Base-by-base conservation (phyloP, 176 grass and related monocot species). In the Thinopyrum elongatum region DNA sequence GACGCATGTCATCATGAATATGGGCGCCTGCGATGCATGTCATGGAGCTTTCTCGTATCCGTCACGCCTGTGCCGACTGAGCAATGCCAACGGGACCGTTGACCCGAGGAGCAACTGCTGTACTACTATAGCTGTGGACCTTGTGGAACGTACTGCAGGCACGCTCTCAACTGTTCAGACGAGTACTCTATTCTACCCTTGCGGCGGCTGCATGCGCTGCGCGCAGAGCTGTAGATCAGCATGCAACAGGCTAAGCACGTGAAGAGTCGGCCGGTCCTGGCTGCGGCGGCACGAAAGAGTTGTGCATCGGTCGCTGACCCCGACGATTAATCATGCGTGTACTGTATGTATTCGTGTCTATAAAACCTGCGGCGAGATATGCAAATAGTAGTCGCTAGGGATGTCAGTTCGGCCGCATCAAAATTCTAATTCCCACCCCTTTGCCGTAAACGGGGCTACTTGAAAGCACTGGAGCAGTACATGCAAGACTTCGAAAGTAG, bases 291-390 rank as follows among this genome's bases (percentile, higher is more conserved):
- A 60, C 49, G 35, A 21, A 39, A 8, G 44, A 46, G 68, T 59
- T 60, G 77, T 76, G 60, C 29, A 82, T 65, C 33, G 33, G 33
- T 34, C 49, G 78, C 42, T 90, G 83, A 85, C 70, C 82, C 15
- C 3, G 44, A n/a, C 10, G 31, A 53, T 17, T 15, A 51, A 57
- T 26, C 36, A 34, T 19, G 16, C 49, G 16, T 44, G 49, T 31
- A n/a, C 68, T 61, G 51, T 83, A 30, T 38, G 49, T 29, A 42
- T 15, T 7, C 70, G 51, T 9, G 36, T 19, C 2, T 9, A 8
- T 38, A 3, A 25, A 29, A 57, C 82, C 76, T 65, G 35, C 66
- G 65, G 76, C 68, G 22, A 58, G 76, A 66, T 66, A 30, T 42
- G 74, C 28, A 19, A 23, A 69, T 25, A 80, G 42, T n/a, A 79